Base-by-base conservation (phyloP, 805 yeast species). In the Lachancea sp. region DNA sequence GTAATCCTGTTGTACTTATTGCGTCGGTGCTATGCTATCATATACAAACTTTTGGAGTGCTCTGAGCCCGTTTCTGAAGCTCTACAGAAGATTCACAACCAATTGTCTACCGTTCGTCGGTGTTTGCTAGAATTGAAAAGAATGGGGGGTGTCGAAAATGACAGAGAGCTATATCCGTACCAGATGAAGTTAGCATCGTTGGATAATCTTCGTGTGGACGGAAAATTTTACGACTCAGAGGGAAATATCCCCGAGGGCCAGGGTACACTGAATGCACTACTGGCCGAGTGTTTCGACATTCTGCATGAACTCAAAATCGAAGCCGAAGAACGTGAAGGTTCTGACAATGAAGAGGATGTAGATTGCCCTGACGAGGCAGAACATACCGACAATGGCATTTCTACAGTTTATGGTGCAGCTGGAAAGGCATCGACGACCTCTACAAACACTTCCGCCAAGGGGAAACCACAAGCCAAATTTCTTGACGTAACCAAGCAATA, bases 171-270 rank as follows among this genome's bases (percentile, higher is more conserved):
- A 40, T 92, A 89, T 56, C 99, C 98, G 5, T 92, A 86, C 60
- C 97, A 92, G 64, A 77, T 92, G 78, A 92, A 92, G 64, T 71
- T 92, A 41, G 92, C 94, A 2, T 80, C 92, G 12, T 71, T 92
- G 45, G 98, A 92, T 60, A 84, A 88, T 55, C 58, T 83, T 56
- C 77, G 97, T 56, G 72, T 67, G 11, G 97, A 92, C 59, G 99
- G 99, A 6, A 90, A 86, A 67, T 92, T 92, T 55, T 60, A 60
- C 46, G 78, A 83, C 56, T 83, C 87, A 34, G 86, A 84, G 46
- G 85, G 79, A 38, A 84, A 86, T 48, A 83, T 92, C 31, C 99
- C 99, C 2, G 97, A 92, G 60, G 99, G 99, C 9, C 99, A 92
- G 64, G 98, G 97, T 5, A 78, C 95, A n/a, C 69, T 92, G 47